These are phyloP conservation scores for Cucurbita pepo DNA, from an alignment of 306 rosid genomes.

Conservation along the genomic window DNA sequence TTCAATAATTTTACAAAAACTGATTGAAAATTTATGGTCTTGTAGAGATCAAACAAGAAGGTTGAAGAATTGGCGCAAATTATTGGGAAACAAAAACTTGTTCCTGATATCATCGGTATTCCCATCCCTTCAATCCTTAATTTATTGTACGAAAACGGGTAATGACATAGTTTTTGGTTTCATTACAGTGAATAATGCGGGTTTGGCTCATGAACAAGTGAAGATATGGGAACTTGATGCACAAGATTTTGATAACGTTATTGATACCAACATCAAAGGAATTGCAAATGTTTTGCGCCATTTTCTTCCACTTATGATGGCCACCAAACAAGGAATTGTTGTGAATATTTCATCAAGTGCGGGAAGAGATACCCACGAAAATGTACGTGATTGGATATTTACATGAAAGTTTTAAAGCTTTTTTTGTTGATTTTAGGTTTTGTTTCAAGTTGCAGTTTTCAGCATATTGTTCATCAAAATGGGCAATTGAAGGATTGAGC, in stretches of 20 bases:
- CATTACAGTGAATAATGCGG: conserved; percentile 50
- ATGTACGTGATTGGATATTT: no score
- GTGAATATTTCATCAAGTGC: conserved; percentile 84
- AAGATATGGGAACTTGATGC: conserved; percentile 66
- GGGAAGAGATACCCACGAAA: conserved; percentile 40
- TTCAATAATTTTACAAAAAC: no score
- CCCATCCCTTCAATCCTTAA: no score
- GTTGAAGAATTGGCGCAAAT: conserved; percentile 32
- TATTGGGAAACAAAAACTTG: conserved; percentile 32
- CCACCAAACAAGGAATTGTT: conserved; percentile 31
- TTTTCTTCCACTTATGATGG: conserved; percentile 55
- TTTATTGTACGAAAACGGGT: no score
- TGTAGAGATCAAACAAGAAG: conserved; percentile 36
- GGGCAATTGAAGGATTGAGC: neutral
- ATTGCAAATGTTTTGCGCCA: conserved; percentile 54
- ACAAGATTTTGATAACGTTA: conserved; percentile 51
- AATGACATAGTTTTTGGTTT: no score
- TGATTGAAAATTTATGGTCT: neutral
- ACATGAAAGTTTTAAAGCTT: no score
- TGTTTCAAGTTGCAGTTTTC: neutral
- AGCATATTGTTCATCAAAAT: neutral
- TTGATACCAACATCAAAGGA: conserved; percentile 71
- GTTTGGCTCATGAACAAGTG: conserved; percentile 45
- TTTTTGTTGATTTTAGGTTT: neutral
- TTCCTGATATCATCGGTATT: conserved; percentile 52